A percentile compares a stretch with the other conserved stretches of the same genome.
Evolutionary conservation across 1,284 basidiomycete species (phyloP).

Genomic region (Rhodotorula mucilaginosa): DNA sequence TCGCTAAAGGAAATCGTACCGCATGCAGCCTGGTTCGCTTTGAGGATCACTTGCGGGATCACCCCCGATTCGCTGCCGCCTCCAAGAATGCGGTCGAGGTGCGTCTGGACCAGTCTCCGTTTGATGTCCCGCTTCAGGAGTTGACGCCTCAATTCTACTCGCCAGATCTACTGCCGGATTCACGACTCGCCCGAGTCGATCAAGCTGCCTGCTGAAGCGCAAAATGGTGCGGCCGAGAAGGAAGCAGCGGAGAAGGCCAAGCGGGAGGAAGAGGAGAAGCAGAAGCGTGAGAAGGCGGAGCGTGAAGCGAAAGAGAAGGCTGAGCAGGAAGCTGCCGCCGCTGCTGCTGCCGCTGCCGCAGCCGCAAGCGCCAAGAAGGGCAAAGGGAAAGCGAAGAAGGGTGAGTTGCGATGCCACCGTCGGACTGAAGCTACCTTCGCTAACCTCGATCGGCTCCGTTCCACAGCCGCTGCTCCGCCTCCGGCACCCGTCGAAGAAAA

Average conservation of each 20-base stretch:
- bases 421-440: too few relatives aligned
- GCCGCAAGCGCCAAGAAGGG: constrained; percentile 68
- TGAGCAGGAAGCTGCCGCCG: constrained; percentile 59
- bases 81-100: constrained; percentile 27
- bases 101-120: neutral
- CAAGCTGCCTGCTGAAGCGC: neutral
- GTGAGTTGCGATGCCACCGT: constrained; percentile 44
- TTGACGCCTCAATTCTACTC: too few relatives aligned
- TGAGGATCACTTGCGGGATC: constrained; percentile 27
- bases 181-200: constrained; percentile 64
- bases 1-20: constrained; percentile 47
- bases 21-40: constrained; percentile 48
- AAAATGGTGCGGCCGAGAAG: constrained; percentile 40
- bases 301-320: constrained; percentile 57
- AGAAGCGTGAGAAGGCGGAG: constrained; percentile 34
- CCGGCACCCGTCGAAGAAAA: constrained; percentile 51
- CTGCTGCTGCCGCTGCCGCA: constrained; percentile 71
- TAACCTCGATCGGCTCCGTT: too few relatives aligned
- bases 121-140: too few relatives aligned
- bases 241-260: constrained; percentile 17
- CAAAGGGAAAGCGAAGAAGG: constrained; percentile 67
- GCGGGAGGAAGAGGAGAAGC: constrained; percentile 24
- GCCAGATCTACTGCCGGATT: constrained; percentile 67
- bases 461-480: constrained; percentile 49
- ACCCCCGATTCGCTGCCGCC: constrained; percentile 28